Evolutionary conservation across 768 basidiomycete genomes (phyloP).

Genomic region (Inosperma sp.): DNA sequence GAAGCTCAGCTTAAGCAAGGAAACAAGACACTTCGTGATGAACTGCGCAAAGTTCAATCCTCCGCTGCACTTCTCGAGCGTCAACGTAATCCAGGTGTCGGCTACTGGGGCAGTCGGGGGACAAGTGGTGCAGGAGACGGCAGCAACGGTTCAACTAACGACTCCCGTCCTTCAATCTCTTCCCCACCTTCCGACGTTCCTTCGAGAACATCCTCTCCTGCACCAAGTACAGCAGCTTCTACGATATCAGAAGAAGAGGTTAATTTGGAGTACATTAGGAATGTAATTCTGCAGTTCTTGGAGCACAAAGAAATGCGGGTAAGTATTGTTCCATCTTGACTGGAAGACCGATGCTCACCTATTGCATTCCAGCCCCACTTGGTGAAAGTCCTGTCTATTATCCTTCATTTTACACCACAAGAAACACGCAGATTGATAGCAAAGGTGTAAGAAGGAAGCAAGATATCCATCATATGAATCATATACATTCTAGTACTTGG

Average conservation of each 20-base stretch:
- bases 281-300: slow-evolving; percentile 94
- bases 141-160: slow-evolving; percentile 38
- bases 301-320: slow-evolving; percentile 99
- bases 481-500: background rate
- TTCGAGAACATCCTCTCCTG: slow-evolving; percentile 37
- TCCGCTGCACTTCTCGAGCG: slow-evolving; percentile 86
- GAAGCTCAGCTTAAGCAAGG: slow-evolving; percentile 66
- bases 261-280: slow-evolving; percentile 92
- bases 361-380: slow-evolving; percentile 66
- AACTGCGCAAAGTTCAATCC: slow-evolving; percentile 91
- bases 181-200: slow-evolving; percentile 30
- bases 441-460: slow-evolving; percentile 54
- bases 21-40: slow-evolving; percentile 92
- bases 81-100: slow-evolving; percentile 89
- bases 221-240: slow-evolving; percentile 26
- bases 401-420: slow-evolving; percentile 91
- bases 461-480: background rate
- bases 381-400: slow-evolving; percentile 85
- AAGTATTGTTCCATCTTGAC: slow-evolving; percentile 27
- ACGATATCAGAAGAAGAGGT: slow-evolving; percentile 78
- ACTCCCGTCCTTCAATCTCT: slow-evolving; percentile 36
- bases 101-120: slow-evolving; percentile 70
- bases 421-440: slow-evolving; percentile 86
- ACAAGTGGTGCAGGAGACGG: slow-evolving; percentile 22
- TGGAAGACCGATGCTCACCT: slow-evolving; percentile 1